Conservation (phyloP, 768 basidiomycete species). For the Lentinula edodes region DNA sequence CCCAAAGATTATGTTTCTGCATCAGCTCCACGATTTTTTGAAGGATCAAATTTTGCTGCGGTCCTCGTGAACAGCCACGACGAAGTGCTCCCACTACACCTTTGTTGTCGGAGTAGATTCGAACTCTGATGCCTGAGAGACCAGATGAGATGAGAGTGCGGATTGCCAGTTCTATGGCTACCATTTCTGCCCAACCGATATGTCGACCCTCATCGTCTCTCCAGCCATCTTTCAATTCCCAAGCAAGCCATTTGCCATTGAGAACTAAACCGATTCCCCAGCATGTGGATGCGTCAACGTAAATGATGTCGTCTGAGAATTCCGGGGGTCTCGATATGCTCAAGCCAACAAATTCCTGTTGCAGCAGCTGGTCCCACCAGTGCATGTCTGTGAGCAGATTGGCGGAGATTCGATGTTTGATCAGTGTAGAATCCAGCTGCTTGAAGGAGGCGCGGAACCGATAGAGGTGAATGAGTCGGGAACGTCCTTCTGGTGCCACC, state of each 20-base stretch:
- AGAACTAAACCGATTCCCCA: slow-evolving; percentile 38
- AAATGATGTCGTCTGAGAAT: slow-evolving; percentile 19
- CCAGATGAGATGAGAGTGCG: slow-evolving; percentile 21
- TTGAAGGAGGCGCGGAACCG: slow-evolving; percentile 20
- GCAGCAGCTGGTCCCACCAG: neutral
- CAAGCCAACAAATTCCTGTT: neutral
- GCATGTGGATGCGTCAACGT: slow-evolving; percentile 33
- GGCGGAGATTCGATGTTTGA: neutral
- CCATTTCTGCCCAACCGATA: slow-evolving; percentile 42
- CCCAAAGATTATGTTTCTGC: slow-evolving; percentile 14
- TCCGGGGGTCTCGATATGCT: slow-evolving; percentile 7
- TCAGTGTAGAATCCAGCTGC: neutral
- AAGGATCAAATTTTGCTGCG: slow-evolving; percentile 24
- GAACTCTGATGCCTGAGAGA: slow-evolving; percentile 16
- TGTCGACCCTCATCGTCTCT: slow-evolving; percentile 16
- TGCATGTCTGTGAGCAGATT: neutral
- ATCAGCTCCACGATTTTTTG: slow-evolving; percentile 20
- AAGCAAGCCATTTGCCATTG: slow-evolving; percentile 30
- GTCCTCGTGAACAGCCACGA: slow-evolving; percentile 16
- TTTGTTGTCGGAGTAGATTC: slow-evolving; percentile 34
- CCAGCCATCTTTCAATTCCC: slow-evolving; percentile 29
- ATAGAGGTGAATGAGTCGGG: slow-evolving; percentile 23
- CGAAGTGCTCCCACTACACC: slow-evolving; percentile 31
- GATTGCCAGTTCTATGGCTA: slow-evolving; percentile 36
- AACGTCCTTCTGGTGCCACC: slow-evolving; percentile 22